phyloP scores from a whole-genome alignment of 805 yeast species.

The Pichia nanzhaoensis region DNA sequence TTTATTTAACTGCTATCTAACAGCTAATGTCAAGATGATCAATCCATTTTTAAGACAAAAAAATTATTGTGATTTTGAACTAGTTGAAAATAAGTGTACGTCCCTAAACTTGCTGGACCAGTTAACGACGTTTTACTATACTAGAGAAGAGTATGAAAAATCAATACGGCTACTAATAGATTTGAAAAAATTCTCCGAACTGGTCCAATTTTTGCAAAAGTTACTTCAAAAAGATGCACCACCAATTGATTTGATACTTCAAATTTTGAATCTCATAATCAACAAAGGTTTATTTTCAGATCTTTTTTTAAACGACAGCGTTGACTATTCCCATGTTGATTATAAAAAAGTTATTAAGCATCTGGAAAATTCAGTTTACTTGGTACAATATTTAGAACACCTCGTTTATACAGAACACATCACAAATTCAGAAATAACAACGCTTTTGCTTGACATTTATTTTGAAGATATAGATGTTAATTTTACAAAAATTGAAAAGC shows the following conservation, averaged over 20 bases:
- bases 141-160: conserved; percentile 52
- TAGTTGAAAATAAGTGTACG: conserved; percentile 50
- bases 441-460: conserved; percentile 40
- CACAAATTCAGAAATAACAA: conserved; percentile 33
- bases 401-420: conserved; percentile 37
- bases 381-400: conserved; percentile 47
- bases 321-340: conserved; percentile 36
- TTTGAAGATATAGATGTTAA: conserved; percentile 24
- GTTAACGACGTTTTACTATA: conserved; percentile 68
- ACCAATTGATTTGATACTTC: conserved; percentile 47
- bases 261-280: conserved; percentile 50
- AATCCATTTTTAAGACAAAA: conserved; percentile 77
- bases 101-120: conserved; percentile 50
- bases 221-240: conserved; percentile 33
- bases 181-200: conserved; percentile 14
- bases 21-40: conserved; percentile 62
- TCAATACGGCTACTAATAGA: conserved; percentile 58
- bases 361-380: conserved; percentile 30
- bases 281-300: conserved; percentile 32
- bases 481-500: conserved; percentile 29
- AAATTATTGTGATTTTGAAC: conserved; percentile 62
- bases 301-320: conserved; percentile 60
- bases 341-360: conserved; percentile 41
- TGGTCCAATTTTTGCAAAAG: conserved; percentile 43
- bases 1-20: conserved; percentile 64